Evolutionary conservation across 805 yeast genomes (phyloP).

Genomic region (Metschnikowia cerradonensis): DNA sequence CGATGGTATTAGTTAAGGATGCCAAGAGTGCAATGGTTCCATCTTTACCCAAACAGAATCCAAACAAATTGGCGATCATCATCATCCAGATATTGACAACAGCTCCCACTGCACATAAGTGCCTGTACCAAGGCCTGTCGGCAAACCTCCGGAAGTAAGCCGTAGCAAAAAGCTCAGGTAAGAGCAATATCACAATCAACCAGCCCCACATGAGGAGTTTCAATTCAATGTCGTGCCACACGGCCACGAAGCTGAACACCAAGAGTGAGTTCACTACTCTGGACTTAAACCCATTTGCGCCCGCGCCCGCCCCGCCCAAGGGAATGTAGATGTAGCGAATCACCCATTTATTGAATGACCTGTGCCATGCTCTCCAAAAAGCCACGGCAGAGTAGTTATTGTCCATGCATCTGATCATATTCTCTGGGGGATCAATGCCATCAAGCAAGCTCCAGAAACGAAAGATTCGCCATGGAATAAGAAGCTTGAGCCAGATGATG

Average conservation of each 20-base stretch:
- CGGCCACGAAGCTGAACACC: conserved; percentile 91
- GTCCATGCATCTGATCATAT: conserved; percentile 94
- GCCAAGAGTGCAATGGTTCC: conserved; percentile 65
- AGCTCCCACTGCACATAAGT: conserved; percentile 81
- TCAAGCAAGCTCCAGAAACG: conserved; percentile 91
- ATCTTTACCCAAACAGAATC: conserved; percentile 89
- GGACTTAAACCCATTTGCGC: conserved; percentile 29
- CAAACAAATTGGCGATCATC: conserved; percentile 95
- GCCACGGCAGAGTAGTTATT: conserved; percentile 89
- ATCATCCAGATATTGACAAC: conserved; percentile 92
- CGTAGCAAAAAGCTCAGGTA: conserved; percentile 79
- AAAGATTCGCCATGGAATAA: conserved; percentile 95
- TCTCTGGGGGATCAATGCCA: conserved; percentile 94
- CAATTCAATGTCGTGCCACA: conserved; percentile 97
- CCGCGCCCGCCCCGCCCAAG: conserved; percentile 78
- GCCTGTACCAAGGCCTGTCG: conserved; percentile 66
- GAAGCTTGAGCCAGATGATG: conserved; percentile 86
- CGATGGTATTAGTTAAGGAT: conserved; percentile 68
- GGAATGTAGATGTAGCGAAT: conserved; percentile 87
- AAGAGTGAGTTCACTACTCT: conserved; percentile 73
- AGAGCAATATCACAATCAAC: conserved; percentile 78
- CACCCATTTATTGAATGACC: conserved; percentile 89
- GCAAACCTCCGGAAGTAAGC: conserved; percentile 37
- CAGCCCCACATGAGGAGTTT: conserved; percentile 92
- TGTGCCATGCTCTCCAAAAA: conserved; percentile 99